Percentiles rank a stretch among this genome's conserved stretches.
These are phyloP conservation scores for Paralagenidium karlingii DNA, from an alignment of 352 stramenopile genomes.

Conservation along the genomic window DNA sequence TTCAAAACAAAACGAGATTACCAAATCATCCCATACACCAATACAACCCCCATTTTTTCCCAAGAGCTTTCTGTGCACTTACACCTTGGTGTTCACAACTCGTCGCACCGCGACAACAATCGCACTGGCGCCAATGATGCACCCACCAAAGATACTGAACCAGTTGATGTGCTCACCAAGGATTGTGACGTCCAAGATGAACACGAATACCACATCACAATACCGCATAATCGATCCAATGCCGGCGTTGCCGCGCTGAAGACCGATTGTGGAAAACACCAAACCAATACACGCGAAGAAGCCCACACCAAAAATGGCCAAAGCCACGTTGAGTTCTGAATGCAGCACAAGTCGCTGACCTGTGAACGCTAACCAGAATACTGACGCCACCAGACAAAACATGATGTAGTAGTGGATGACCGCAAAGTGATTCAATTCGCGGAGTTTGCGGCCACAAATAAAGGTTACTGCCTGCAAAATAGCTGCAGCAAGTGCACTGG, in stretches of 20 bases:
- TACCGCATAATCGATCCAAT: slow-evolving; percentile 25
- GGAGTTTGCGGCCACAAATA: slow-evolving; percentile 39
- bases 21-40: too few relatives aligned
- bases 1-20: too few relatives aligned
- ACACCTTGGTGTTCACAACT: not conserved
- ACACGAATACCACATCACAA: slow-evolving; percentile 24
- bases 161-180: slow-evolving; percentile 12
- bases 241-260: slow-evolving; percentile 23
- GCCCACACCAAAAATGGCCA: slow-evolving; percentile 15
- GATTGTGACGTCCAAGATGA: slow-evolving; percentile 19
- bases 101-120: slow-evolving; percentile 15
- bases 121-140: slow-evolving; percentile 18
- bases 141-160: slow-evolving; percentile 14
- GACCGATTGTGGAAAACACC: slow-evolving; percentile 20
- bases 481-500: slow-evolving; percentile 23
- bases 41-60: too few relatives aligned
- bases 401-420: slow-evolving; percentile 37
- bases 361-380: too few relatives aligned
- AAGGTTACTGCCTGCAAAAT: slow-evolving; percentile 31
- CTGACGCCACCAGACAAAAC: slow-evolving; percentile 15
- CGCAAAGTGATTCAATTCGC: slow-evolving; percentile 22
- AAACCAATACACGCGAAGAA: slow-evolving; percentile 19
- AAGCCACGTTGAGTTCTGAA: too few relatives aligned
- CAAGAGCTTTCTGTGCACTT: too few relatives aligned
- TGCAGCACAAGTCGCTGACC: too few relatives aligned